Base-by-base conservation (phyloP, 805 yeast genomes). In the Lipomyces yamadae region DNA sequence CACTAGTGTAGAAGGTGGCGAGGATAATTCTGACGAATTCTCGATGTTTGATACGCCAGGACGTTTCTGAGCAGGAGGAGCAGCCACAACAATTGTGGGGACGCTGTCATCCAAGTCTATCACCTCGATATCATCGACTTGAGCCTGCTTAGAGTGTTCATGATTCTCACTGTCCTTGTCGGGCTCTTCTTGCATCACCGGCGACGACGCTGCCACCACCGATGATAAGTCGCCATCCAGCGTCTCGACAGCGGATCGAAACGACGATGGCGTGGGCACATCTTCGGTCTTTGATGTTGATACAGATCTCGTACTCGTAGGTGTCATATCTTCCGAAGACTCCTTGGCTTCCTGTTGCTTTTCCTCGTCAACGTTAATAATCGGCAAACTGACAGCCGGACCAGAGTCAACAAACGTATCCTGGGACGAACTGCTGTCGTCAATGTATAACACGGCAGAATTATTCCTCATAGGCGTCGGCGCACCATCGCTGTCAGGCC, bases 241-340 rank as follows among this genome's bases (percentile, higher is more conserved):
- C 29, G 8, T 42, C 24, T 42, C 48, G 18, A n/a, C 18, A 24
- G 48, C 48, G 24, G 48, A 42, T 3, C 24, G 15, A 15, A 42
- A 42, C 48, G 48, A 42, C 18, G 18, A 15, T 6, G 48, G 48
- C 18, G 48, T 42, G 24, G 24, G 48, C 8, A 42, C 8, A 42
- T 42, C 48, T 24, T 42, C 48, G 5, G 48, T 42, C 24, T 13
- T 42, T n/a, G 48, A 42, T 24, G 48, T 42, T n/a, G 48, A 42
- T 24, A 42, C 24, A 42, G 48, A 42, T n/a, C 48, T 42, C 48
- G 48, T 42, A 42, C 48, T 42, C 48, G 29, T 15, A n/a, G 48
- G 48, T n/a, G 48, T 42, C 48, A 24, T 42, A 42, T 42, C n/a
- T 24, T 42, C 48, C 15, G n/a, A 42, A n/a, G 15, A 42, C 48